Conservation (phyloP, 371 early-diverging fungal species). For the Mortierella sp. region DNA sequence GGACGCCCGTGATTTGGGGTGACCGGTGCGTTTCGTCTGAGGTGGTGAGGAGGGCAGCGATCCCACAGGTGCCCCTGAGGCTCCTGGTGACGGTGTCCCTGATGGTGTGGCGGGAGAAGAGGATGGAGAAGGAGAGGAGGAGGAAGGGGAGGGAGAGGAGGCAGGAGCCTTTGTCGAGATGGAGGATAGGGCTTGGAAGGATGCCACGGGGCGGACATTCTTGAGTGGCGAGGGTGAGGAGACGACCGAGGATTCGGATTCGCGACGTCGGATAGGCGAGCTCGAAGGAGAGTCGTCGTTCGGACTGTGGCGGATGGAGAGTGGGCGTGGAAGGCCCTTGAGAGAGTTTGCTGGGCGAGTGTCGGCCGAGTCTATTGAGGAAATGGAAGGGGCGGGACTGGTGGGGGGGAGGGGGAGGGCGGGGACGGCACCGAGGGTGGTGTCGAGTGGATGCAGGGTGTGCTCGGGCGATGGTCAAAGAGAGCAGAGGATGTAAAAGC, state of each 20-base stretch:
- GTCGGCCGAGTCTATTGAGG: too few species aligned
- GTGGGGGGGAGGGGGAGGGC: neutral
- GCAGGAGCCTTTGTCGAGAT: constrained; percentile 10
- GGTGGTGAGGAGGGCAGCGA: neutral
- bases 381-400: too few species aligned
- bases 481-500: constrained; percentile 3
- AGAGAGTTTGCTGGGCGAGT: constrained; percentile 1
- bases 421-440: constrained; percentile 2
- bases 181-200: neutral
- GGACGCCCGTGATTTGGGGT: constrained; percentile 6
- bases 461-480: neutral
- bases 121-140: constrained; percentile 19
- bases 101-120: constrained; percentile 1
- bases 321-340: constrained; percentile 36
- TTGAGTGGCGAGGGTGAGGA: neutral
- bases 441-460: neutral
- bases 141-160: constrained; percentile 24
- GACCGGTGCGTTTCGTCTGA: constrained; percentile 12
- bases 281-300: constrained; percentile 27
- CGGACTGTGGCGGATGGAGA: constrained; percentile 47
- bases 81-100: neutral
- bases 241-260: neutral
- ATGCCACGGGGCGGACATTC: constrained; percentile 14
- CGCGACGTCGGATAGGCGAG: neutral
- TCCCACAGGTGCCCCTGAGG: neutral